phyloP scores from a whole-genome alignment of 192 early-diverging fungal species.

The Umbelopsis sp. region DNA sequence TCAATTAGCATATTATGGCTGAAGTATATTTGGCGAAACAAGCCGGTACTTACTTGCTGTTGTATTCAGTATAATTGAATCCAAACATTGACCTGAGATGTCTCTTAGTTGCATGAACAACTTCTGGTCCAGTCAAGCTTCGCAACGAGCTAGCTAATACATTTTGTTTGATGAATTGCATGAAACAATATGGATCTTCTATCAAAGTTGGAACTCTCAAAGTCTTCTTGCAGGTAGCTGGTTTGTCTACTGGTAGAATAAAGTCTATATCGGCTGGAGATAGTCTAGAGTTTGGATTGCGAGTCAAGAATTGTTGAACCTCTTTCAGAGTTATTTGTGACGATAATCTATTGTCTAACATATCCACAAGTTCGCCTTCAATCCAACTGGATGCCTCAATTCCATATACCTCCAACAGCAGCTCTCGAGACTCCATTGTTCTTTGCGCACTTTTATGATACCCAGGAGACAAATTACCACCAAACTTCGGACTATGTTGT shows the following conservation, averaged over 20 bases:
- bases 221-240: slow-evolving; percentile 39
- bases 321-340: slow-evolving; percentile 62
- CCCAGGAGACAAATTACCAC: slow-evolving; percentile 40
- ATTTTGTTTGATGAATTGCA: slow-evolving; percentile 69
- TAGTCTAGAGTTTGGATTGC: slow-evolving; percentile 69
- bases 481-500: slow-evolving; percentile 33
- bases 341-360: slow-evolving; percentile 68
- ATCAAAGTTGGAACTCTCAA: slow-evolving; percentile 59
- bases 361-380: slow-evolving; percentile 58
- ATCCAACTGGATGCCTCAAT: slow-evolving; percentile 63
- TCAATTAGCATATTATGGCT: background rate
- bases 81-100: slow-evolving; percentile 38
- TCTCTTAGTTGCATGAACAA: slow-evolving; percentile 36
- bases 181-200: slow-evolving; percentile 59
- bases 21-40: background rate
- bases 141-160: slow-evolving; percentile 48
- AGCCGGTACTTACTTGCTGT: slow-evolving; percentile 17
- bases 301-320: slow-evolving; percentile 64
- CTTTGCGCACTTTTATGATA: slow-evolving; percentile 33
- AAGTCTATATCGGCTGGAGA: slow-evolving; percentile 78
- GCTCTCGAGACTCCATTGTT: slow-evolving; percentile 46
- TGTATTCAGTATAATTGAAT: background rate
- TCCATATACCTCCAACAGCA: slow-evolving; percentile 75
- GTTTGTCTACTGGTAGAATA: slow-evolving; percentile 65
- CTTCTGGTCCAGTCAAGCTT: slow-evolving; percentile 46